Evolutionary conservation across 495 filamentous ascomycete species (phyloP), one percentile per base, ranked within the genome.

Genomic region (Penicillium bovifimosum): DNA sequence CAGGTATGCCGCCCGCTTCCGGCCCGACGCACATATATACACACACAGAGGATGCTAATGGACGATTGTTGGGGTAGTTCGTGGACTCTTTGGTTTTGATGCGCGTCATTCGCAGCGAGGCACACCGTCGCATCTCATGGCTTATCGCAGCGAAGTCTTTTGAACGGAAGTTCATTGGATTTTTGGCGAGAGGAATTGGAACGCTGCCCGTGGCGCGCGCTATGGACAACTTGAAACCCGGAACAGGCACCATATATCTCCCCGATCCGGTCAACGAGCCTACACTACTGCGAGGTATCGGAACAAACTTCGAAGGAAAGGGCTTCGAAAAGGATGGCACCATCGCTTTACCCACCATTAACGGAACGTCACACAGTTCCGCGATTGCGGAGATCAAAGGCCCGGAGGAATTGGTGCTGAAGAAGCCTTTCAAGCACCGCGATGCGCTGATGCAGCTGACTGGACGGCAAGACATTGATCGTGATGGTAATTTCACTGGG

Each of bases 141-240:
- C 84, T 99, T 8, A 93, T 95, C 50, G 93, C 93, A 4, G 91
- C 92, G 49, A 96, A 96, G 60, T 96, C 91, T 5, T 93, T 96
- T 74, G 77, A 86, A 49, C 73, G 86, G 60, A 87, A 80, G 53
- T 92, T 97, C 59, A 90, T 99, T 60, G 93, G 93, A 14, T 82
- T 82, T 64, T 72, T 87, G 41, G 87, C 93, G 8, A 76, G 87
- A 35, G 77, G 83, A 53, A 86, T 90, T 45, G 93, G 93, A 26
- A 84, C 88, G 6, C 85, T 99, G 11, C 86, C 92, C 1, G 93
- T 99, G 38, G 86, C 89, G 16, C 78, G 93, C 34, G 90, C 92
- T 17, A 84, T 96, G 72, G 93, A 99, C 67, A 81, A 81, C 61
- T 84, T 91, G 56, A 92, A 88, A 65, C 77, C 88, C 2, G 91